phyloP scores from a whole-genome alignment of 1,139 yeast species.

The Scheffersomyces quercinus region DNA sequence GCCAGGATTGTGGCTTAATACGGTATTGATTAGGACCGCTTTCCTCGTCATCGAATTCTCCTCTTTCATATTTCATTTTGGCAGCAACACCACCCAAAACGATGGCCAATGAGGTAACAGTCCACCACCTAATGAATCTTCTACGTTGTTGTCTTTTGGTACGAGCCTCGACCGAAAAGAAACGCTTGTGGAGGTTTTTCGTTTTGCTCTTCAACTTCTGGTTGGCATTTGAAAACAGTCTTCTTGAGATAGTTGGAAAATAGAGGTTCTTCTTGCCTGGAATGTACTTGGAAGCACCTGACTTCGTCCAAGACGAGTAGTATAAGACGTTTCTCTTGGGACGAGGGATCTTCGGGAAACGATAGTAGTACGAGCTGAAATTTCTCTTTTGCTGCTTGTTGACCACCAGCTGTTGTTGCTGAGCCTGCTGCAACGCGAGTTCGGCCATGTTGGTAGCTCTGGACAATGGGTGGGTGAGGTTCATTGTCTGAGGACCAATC shows the following conservation, averaged over 20 bases:
- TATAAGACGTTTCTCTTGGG: conserved; percentile 62
- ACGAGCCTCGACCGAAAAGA: conserved; percentile 48
- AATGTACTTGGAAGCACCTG: conserved; percentile 16
- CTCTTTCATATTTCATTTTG: conserved; percentile 45
- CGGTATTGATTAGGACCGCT: conserved; percentile 40
- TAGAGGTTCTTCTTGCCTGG: conserved; percentile 20
- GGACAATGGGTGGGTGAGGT: conserved; percentile 45
- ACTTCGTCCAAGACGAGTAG: conserved; percentile 45
- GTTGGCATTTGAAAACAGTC: conserved; percentile 42
- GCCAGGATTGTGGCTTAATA: conserved; percentile 77
- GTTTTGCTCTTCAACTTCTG: conserved; percentile 38
- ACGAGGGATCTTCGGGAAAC: conserved; percentile 62
- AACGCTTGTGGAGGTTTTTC: conserved; percentile 38
- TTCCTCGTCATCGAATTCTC: conserved; percentile 29
- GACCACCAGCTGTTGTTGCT: conserved; percentile 12
- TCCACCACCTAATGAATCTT: conserved; percentile 66
- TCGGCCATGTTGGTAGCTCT: conserved; percentile 44
- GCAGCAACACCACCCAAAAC: conserved; percentile 67
- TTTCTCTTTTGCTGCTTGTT: conserved; percentile 21
- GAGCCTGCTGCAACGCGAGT: conserved; percentile 17
- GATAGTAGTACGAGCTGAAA: conserved; percentile 36
- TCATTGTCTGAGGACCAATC: conserved; percentile 25
- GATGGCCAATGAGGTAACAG: conserved; percentile 62
- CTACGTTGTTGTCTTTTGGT: conserved; percentile 46
- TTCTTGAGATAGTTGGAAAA: conserved; percentile 29